These are phyloP conservation scores for Phytophthora rubi DNA, from an alignment of 352 stramenopile species.

Conservation along the genomic window DNA sequence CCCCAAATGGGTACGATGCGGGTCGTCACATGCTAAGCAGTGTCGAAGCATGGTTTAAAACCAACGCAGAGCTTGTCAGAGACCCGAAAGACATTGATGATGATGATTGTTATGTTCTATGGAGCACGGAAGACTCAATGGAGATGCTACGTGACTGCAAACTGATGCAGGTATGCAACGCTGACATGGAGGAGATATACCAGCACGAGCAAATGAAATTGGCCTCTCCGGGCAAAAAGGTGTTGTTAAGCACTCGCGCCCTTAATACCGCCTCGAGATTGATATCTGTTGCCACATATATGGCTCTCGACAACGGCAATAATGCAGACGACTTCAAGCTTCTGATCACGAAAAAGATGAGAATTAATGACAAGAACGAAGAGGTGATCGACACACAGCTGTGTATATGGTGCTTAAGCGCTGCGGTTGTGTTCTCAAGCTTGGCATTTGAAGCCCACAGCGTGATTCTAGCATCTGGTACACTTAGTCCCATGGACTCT, in stretches of 20 bases:
- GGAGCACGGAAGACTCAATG: slow-evolving; percentile 66
- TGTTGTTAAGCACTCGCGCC: slow-evolving; percentile 52
- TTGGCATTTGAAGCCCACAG: slow-evolving; percentile 60
- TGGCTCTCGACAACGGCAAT: slow-evolving; percentile 69
- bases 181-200: slow-evolving; percentile 27
- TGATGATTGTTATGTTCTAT: slow-evolving; percentile 49
- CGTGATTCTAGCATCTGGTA: slow-evolving; percentile 83
- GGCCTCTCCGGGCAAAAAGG: slow-evolving; percentile 22
- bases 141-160: slow-evolving; percentile 58
- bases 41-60: slow-evolving; percentile 52
- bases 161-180: slow-evolving; percentile 5
- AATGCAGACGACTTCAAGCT: slow-evolving; percentile 85
- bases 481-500: slow-evolving; percentile 86
- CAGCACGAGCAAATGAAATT: slow-evolving; percentile 26
- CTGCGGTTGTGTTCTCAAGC: slow-evolving; percentile 76
- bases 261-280: slow-evolving; percentile 62
- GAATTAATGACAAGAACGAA: slow-evolving; percentile 32
- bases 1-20: slow-evolving; percentile 42
- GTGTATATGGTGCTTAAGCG: slow-evolving; percentile 86
- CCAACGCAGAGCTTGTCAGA: slow-evolving; percentile 34
- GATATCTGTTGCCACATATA: slow-evolving; percentile 76
- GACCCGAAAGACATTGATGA: slow-evolving; percentile 36
- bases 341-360: slow-evolving; percentile 44
- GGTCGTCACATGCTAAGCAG: slow-evolving; percentile 56
- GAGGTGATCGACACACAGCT: slow-evolving; percentile 60